Evolutionary conservation across 2,329 filamentous ascomycete genomes (phyloP).

Genomic region (Microsporum audouinii): DNA sequence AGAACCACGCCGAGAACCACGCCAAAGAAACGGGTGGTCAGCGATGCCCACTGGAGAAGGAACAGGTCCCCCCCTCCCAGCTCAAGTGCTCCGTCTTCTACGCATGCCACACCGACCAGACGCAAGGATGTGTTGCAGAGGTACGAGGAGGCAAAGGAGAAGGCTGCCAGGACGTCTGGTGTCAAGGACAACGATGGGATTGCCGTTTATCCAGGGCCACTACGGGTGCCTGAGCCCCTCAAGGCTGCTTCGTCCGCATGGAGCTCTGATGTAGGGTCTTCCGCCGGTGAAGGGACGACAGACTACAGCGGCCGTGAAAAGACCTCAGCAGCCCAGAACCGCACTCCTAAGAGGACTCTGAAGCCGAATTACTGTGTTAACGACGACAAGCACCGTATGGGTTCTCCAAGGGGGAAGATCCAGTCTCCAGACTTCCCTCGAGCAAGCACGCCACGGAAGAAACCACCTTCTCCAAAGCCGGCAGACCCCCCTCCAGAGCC

Average conservation of each 20-base stretch:
- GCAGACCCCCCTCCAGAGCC: neutral
- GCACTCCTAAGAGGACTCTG: neutral
- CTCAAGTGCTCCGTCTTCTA: slow-evolving; percentile 28
- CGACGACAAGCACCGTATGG: neutral
- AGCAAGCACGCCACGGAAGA: neutral
- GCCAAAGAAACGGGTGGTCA: slow-evolving; percentile 84
- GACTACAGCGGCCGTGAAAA: neutral
- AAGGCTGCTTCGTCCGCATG: slow-evolving; percentile 15
- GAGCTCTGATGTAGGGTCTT: slow-evolving; percentile 9
- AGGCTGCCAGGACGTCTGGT: neutral
- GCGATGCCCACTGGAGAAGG: slow-evolving; percentile 72
- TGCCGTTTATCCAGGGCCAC: slow-evolving; percentile 18
- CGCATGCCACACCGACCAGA: slow-evolving; percentile 33
- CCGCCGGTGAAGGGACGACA: neutral
- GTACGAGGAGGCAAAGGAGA: slow-evolving; percentile 2
- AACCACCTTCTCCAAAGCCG: neutral
- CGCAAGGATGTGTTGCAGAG: slow-evolving; percentile 31
- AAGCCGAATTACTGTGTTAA: slow-evolving; percentile 4
- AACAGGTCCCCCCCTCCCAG: slow-evolving; percentile 34
- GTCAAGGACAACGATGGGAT: slow-evolving; percentile 18
- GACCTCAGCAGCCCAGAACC: neutral
- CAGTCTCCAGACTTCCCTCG: neutral
- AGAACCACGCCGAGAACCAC: slow-evolving; percentile 35
- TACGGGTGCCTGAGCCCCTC: slow-evolving; percentile 13
- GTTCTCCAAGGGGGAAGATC: neutral